phyloP scores from a whole-genome alignment of 257 asterid genomes.

The Leonotis leonurus region DNA sequence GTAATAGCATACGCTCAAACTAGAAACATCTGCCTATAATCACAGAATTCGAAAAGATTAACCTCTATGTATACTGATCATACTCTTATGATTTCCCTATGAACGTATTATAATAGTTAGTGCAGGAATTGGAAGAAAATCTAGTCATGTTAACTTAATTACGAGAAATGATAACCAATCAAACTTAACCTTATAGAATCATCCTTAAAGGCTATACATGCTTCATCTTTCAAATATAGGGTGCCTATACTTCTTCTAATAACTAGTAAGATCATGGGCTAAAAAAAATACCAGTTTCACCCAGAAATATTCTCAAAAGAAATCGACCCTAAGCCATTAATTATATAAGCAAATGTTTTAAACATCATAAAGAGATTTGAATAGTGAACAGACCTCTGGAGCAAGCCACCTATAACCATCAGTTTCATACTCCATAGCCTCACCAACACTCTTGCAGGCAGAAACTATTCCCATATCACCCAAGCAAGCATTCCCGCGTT shows the following conservation, averaged over 20 bases:
- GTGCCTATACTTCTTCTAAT: background rate
- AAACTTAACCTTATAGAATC: background rate
- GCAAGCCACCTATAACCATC: conserved; percentile 99
- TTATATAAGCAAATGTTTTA: conserved; percentile 2
- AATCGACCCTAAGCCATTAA: background rate
- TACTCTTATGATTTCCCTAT: conserved; percentile 11
- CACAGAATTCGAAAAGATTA: background rate
- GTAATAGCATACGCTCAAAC: background rate
- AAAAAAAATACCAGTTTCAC: background rate
- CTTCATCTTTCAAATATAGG: background rate
- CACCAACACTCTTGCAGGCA: conserved; percentile 80
- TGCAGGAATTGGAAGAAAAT: background rate
- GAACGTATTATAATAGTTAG: background rate
- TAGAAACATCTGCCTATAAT: conserved; percentile 8
- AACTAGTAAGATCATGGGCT: background rate
- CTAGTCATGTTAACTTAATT: background rate
- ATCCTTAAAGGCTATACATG: background rate
- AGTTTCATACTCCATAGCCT: conserved; percentile 95
- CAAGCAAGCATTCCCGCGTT: conserved; percentile 80
- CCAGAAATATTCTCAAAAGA: background rate
- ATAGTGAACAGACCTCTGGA: conserved; percentile 72
- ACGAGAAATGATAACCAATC: background rate
- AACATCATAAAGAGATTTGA: background rate
- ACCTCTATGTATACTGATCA: conserved; percentile 5
- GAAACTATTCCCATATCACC: conserved; percentile 92